Conservation (phyloP, 257 asterid genomes). For the Verbascum thapsus region DNA sequence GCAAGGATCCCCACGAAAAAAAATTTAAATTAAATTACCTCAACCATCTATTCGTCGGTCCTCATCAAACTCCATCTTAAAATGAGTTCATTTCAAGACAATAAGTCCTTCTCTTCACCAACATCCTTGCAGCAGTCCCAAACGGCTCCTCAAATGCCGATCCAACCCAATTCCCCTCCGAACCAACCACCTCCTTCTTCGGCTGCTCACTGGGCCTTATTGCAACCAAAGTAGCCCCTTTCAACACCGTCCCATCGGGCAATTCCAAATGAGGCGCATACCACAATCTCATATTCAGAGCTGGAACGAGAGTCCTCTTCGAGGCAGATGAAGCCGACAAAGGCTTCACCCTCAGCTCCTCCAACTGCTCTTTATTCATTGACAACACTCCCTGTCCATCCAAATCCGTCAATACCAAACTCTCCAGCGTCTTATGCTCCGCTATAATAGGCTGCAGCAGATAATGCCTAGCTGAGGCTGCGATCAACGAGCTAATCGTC, state of each 20-base stretch:
- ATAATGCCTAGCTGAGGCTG: slow-evolving; percentile 80
- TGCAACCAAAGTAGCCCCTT: slow-evolving; percentile 79
- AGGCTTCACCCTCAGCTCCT: slow-evolving; percentile 78
- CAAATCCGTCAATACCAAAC: slow-evolving; percentile 54
- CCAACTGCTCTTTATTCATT: slow-evolving; percentile 69
- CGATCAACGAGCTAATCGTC: slow-evolving; percentile 78
- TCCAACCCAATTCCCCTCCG: slow-evolving; percentile 63
- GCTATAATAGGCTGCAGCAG: slow-evolving; percentile 70
- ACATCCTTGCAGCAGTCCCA: slow-evolving; percentile 70
- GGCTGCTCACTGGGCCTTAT: slow-evolving; percentile 73
- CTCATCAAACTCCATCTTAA: slow-evolving; percentile 29
- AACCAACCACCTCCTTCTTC: slow-evolving; percentile 54
- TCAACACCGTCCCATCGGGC: slow-evolving; percentile 61
- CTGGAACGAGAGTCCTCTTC: slow-evolving; percentile 70
- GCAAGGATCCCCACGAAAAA: not conserved
- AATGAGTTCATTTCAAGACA: slow-evolving; percentile 81
- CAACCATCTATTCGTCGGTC: slow-evolving; percentile 19
- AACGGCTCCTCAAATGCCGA: slow-evolving; percentile 72
- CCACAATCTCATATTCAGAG: slow-evolving; percentile 70
- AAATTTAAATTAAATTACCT: slow-evolving; percentile 42
- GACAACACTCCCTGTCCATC: slow-evolving; percentile 75
- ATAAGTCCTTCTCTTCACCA: slow-evolving; percentile 76
- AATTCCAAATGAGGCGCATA: slow-evolving; percentile 63
- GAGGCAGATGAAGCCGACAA: slow-evolving; percentile 66
- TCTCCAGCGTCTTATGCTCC: slow-evolving; percentile 70